Conservation (phyloP, 1,284 basidiomycete genomes). For the Hymenochaete sp. region DNA sequence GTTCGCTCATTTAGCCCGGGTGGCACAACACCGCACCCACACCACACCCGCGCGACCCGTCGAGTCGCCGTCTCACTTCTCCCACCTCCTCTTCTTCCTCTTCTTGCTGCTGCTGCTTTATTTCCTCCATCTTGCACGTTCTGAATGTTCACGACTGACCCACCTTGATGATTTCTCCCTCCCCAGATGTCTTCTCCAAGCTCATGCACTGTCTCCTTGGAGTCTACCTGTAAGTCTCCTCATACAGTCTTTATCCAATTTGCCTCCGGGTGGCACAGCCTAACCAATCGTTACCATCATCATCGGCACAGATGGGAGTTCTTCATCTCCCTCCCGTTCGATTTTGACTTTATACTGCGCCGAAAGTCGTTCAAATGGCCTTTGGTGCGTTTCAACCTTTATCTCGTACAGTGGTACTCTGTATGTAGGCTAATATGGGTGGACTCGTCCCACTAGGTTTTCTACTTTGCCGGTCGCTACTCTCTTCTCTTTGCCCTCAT, state of each 20-base stretch:
- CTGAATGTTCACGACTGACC: constrained; percentile 13
- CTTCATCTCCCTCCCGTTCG: constrained; percentile 55
- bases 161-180: constrained; percentile 6
- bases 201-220: constrained; percentile 63
- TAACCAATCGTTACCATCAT: constrained; percentile 4
- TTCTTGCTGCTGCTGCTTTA: not conserved
- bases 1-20: constrained; percentile 2
- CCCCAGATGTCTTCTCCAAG: constrained; percentile 47
- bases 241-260: not conserved
- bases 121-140: not conserved
- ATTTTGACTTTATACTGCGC: constrained; percentile 55
- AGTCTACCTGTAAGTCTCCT: constrained; percentile 48
- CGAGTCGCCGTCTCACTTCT: too few relatives aligned
- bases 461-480: constrained; percentile 70
- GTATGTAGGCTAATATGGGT: constrained; percentile 3
- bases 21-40: too few relatives aligned
- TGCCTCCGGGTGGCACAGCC: not conserved
- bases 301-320: constrained; percentile 47
- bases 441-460: constrained; percentile 48
- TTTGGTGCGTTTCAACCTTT: constrained; percentile 32
- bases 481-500: constrained; percentile 57
- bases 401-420: constrained; percentile 6
- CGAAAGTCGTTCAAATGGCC: constrained; percentile 57
- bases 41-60: too few relatives aligned
- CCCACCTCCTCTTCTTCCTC: not conserved